phyloP scores from a whole-genome alignment of 2,329 filamentous ascomycete species.

The Capronia epimyces region DNA sequence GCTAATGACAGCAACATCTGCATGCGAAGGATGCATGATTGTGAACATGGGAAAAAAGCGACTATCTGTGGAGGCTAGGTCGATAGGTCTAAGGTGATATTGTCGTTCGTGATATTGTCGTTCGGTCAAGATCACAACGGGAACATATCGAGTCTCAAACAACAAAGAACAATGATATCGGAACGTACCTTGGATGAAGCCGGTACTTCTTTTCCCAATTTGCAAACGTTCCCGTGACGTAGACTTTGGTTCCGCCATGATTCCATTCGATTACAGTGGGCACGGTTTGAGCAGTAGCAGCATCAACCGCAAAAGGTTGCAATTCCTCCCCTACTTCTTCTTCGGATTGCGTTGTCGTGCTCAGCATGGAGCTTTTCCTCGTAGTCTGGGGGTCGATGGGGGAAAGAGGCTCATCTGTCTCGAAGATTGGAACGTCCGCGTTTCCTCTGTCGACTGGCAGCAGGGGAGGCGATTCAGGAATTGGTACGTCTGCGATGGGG shows the following conservation, averaged over 20 bases:
- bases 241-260: slow-evolving; percentile 77
- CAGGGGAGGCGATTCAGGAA: slow-evolving; percentile 83
- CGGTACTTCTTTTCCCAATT: slow-evolving; percentile 95
- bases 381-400: slow-evolving; percentile 49
- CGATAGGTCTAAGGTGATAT: no score
- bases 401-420: slow-evolving; percentile 41
- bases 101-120: no score
- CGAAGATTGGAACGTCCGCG: slow-evolving; percentile 51
- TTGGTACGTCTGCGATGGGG: slow-evolving; percentile 89
- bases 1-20: slow-evolving; percentile 31
- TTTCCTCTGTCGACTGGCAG: slow-evolving; percentile 59
- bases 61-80: background rate
- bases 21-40: background rate
- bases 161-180: slow-evolving; percentile 19
- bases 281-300: slow-evolving; percentile 67
- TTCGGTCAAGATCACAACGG: slow-evolving; percentile 4
- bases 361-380: slow-evolving; percentile 52
- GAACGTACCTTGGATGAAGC: slow-evolving; percentile 73
- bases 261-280: slow-evolving; percentile 83
- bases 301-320: slow-evolving; percentile 52
- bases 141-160: slow-evolving; percentile 6
- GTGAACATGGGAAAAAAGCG: background rate
- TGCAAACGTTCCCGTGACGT: slow-evolving; percentile 90
- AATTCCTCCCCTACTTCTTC: slow-evolving; percentile 70
- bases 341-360: slow-evolving; percentile 61